Evolutionary conservation across 768 basidiomycete genomes (phyloP).

Genomic region (Kwoniella dendrophila): DNA sequence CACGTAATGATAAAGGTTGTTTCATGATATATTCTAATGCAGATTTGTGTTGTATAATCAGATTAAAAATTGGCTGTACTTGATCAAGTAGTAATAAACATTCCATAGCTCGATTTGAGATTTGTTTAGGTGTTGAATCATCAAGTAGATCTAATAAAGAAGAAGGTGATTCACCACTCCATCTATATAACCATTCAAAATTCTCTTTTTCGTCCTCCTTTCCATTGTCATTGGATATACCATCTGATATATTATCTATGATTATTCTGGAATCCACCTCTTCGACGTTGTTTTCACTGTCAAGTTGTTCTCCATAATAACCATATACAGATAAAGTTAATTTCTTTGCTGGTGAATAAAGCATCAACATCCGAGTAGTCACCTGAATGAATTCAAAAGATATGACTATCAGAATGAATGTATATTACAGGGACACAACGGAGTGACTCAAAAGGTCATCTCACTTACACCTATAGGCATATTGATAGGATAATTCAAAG

Average conservation of each 20-base stretch:
- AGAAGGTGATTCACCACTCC: conserved; percentile 22
- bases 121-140: not conserved
- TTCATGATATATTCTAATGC: not conserved
- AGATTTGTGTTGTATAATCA: not conserved
- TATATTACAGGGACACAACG: not conserved
- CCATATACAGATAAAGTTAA: conserved; percentile 44
- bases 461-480: conserved; percentile 48
- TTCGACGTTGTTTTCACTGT: conserved; percentile 2
- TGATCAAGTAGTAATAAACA: conserved; percentile 29
- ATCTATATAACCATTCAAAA: conserved; percentile 28
- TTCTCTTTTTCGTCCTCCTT: conserved; percentile 14
- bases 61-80: not conserved
- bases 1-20: not conserved
- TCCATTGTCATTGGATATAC: too few relatives aligned
- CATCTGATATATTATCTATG: too few relatives aligned
- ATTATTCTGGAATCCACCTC: too few relatives aligned
- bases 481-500: conserved; percentile 31
- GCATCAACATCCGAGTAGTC: conserved; percentile 36
- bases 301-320: conserved; percentile 10
- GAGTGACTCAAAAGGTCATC: not conserved
- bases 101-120: conserved; percentile 16
- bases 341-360: conserved; percentile 28
- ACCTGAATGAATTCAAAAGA: conserved; percentile 22
- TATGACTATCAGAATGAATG: not conserved
- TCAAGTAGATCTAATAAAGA: conserved; percentile 23